Evolutionary conservation across 1,284 basidiomycete genomes (phyloP), one percentile per base, ranked within the genome.

Genomic region (Naganishia albida): DNA sequence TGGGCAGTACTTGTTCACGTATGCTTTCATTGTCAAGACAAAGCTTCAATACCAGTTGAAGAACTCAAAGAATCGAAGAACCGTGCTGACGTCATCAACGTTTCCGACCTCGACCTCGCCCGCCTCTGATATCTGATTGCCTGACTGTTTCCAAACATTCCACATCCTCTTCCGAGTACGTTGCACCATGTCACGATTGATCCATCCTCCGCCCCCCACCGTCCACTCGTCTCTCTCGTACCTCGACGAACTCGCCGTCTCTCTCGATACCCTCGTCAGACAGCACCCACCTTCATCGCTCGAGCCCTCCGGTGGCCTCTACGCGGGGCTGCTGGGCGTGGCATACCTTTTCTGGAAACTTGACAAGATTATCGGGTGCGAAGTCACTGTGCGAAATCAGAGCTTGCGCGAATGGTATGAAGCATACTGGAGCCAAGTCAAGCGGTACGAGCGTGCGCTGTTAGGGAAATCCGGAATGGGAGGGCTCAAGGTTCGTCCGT

Each of bases 261-360:
- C 50, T n/a, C 51, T 63, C 18, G 16, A 34, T 18, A 6, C 16
- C 25, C 42, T 63, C 28, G 40, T 63, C 26, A 26, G 12, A 8
- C 39, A 16, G 18, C 30, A 63, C 16, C 60, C 60, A 18, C 60
- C 60, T 16, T 23, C 49, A 2, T 20, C 60, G 15, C 49, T 52
- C 39, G 49, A 26, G 12, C 60, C 60, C 12, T 53, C 50, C 3
- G 60, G 60, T 13, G 50, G 60, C n/a, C 60, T 63, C 20, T 63
- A 63, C 30, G 20, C 49, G 10, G 60, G 60, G 18, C 49, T 63
- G 0, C 40, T 63, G 4, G 23, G 50, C 50, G 49, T 63, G 50
- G 50, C 38, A 0, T 63, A 53, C 40, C 49, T 53, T 18, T 53
- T 63, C n/a, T 39, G 40, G 34, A 43, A 42, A 30, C 60, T 63